phyloP scores from a whole-genome alignment of 257 asterid genomes.

The Forsythia suspensa region DNA sequence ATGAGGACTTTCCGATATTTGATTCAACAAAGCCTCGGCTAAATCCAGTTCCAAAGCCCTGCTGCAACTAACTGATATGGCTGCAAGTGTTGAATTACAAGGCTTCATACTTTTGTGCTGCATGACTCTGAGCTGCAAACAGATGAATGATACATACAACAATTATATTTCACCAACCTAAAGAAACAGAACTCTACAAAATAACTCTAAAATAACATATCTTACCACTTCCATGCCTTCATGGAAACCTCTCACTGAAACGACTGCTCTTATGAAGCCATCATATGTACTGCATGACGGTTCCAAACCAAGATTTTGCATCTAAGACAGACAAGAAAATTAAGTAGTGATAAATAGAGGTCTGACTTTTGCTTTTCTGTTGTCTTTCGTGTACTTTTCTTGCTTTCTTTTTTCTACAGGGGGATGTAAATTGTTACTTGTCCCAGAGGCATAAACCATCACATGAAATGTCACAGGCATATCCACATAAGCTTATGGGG shows the following conservation, averaged over 20 bases:
- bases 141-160: slow-evolving; percentile 19
- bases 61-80: slow-evolving; percentile 74
- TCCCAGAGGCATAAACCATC: neutral
- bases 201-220: slow-evolving; percentile 15
- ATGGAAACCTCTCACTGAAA: slow-evolving; percentile 47
- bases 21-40: slow-evolving; percentile 67
- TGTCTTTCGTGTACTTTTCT: neutral
- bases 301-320: slow-evolving; percentile 80
- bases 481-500: neutral
- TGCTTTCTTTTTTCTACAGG: neutral
- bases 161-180: slow-evolving; percentile 5
- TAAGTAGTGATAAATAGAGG: slow-evolving; percentile 1
- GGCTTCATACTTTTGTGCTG: slow-evolving; percentile 68
- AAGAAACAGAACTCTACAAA: slow-evolving; percentile 18
- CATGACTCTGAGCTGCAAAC: slow-evolving; percentile 77
- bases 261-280: slow-evolving; percentile 65
- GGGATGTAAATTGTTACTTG: neutral
- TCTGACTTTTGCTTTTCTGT: neutral
- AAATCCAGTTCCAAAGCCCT: slow-evolving; percentile 64
- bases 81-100: slow-evolving; percentile 70
- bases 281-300: slow-evolving; percentile 61
- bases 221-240: slow-evolving; percentile 77
- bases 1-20: slow-evolving; percentile 39
- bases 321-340: slow-evolving; percentile 42
- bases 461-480: neutral